A percentile compares a stretch with the other conserved stretches of the same genome.
Conservation (phyloP, 225 moss, liverwort and hornwort genomes). For the Takakia lepidozioides region DNA sequence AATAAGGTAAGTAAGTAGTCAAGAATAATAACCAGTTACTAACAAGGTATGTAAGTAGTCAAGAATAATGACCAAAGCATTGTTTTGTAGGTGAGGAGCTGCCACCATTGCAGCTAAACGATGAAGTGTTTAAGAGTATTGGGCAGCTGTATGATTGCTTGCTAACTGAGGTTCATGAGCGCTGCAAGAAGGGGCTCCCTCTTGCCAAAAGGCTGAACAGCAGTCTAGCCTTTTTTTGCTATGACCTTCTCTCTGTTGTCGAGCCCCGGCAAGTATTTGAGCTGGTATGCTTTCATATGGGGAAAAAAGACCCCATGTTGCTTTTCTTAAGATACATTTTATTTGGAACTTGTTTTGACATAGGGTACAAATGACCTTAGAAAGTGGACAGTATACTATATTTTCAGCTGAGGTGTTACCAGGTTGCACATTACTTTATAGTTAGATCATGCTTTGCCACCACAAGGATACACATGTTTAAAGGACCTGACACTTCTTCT, state of each 20-base stretch:
- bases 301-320: too few species aligned
- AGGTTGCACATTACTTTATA: background rate
- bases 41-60: too few species aligned
- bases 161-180: slow-evolving; percentile 95
- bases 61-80: too few species aligned
- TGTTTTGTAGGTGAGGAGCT: slow-evolving; percentile 85
- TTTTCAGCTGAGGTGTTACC: background rate
- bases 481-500: background rate
- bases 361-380: too few species aligned
- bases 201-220: slow-evolving; percentile 83
- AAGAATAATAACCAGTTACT: too few species aligned
- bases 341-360: too few species aligned
- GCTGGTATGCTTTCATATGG: slow-evolving; percentile 80
- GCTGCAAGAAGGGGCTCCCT: slow-evolving; percentile 82
- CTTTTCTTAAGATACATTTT: too few species aligned
- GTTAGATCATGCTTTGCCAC: background rate
- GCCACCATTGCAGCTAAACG: slow-evolving; percentile 87
- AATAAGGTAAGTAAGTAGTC: too few species aligned
- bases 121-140: slow-evolving; percentile 92
- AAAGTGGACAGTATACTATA: too few species aligned
- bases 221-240: slow-evolving; percentile 93
- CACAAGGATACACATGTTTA: background rate
- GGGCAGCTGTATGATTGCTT: slow-evolving; percentile 95
- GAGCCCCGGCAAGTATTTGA: slow-evolving; percentile 98
- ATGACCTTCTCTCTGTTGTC: slow-evolving; percentile 81